Evolutionary conservation across 495 filamentous ascomycete species (phyloP).

Genomic region (Penicillium macrosclerotiorum): DNA sequence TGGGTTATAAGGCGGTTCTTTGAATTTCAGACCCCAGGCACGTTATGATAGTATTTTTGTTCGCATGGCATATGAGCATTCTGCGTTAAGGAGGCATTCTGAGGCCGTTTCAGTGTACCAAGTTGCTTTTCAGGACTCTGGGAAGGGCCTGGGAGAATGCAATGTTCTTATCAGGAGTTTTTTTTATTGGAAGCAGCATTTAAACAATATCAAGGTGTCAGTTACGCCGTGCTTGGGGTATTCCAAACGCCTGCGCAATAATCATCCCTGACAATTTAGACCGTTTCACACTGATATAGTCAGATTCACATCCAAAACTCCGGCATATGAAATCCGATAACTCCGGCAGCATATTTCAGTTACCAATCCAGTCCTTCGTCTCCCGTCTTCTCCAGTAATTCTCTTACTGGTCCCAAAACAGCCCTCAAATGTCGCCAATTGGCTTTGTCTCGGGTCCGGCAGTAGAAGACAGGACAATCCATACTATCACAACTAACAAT

Average conservation of each 20-base stretch:
- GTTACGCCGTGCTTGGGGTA: constrained; percentile 8
- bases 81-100: too few species aligned
- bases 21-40: too few species aligned
- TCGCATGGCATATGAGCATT: too few species aligned
- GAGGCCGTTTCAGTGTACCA: too few species aligned
- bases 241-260: constrained; percentile 4
- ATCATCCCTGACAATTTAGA: constrained; percentile 1
- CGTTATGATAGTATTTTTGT: too few species aligned
- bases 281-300: too few species aligned
- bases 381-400: constrained; percentile 49
- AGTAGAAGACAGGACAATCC: constrained; percentile 94
- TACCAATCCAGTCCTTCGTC: constrained; percentile 46
- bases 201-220: too few species aligned
- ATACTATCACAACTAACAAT: constrained; percentile 81
- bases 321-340: not conserved
- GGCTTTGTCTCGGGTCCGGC: constrained; percentile 67
- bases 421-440: constrained; percentile 57
- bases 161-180: not conserved
- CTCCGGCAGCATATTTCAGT: too few species aligned
- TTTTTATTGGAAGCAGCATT: not conserved
- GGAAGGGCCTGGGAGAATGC: too few species aligned
- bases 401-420: constrained; percentile 54
- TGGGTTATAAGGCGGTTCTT: too few species aligned
- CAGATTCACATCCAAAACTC: constrained; percentile 7
- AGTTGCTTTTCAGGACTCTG: too few species aligned